Base-by-base conservation (phyloP, 2,329 filamentous ascomycete genomes). In the Colletotrichum euphorbiae region DNA sequence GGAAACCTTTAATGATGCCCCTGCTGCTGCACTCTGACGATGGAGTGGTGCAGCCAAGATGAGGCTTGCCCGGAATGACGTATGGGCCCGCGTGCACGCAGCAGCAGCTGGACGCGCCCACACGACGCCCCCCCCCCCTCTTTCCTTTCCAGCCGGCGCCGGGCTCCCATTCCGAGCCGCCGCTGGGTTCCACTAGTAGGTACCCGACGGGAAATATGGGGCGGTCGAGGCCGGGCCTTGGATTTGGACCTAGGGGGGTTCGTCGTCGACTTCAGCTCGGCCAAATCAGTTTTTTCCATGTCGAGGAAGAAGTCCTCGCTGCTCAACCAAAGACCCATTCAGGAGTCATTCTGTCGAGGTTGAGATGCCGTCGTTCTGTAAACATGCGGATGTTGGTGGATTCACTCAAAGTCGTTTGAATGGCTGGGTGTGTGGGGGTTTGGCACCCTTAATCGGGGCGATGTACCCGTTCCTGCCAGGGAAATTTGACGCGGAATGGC, bases 401-500 rank as follows among this genome's bases (percentile, higher is more conserved):
- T 28, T 40, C 19, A 7, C 15, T 12, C 40, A 56, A 56, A 62
- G 48, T 31, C 57, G 33, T 42, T 36, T 33, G 42, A 31, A 24
- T 57, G 43, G 45, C 21, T 58, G 45, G 38, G 43, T 45, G 38
- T 38, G 59, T 45, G 42, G 52, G 13, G 36, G 12, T 45, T 38
- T 40, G 36, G 24, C 21, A 42, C 33, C 28, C 11, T 28, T n/a
- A 36, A 38, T 19, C 60, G 54, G 65, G 65, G 46, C 61, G 15
- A 54, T 9, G 60, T 59, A 68, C 65, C 65, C 61, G 48, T 50
- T 46, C 45, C 45, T 64, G 54, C 61, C 61, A 65, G 55, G 63
- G 36, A 59, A 13, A n/a, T 60, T 28, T 59, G 61, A 68, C 61
- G 65, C 61, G 42, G 48, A 19, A 68, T 65, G 54, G 65, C 60